Evolutionary conservation across 768 basidiomycete genomes (phyloP).

Genomic region (Tricholoma matsutake): DNA sequence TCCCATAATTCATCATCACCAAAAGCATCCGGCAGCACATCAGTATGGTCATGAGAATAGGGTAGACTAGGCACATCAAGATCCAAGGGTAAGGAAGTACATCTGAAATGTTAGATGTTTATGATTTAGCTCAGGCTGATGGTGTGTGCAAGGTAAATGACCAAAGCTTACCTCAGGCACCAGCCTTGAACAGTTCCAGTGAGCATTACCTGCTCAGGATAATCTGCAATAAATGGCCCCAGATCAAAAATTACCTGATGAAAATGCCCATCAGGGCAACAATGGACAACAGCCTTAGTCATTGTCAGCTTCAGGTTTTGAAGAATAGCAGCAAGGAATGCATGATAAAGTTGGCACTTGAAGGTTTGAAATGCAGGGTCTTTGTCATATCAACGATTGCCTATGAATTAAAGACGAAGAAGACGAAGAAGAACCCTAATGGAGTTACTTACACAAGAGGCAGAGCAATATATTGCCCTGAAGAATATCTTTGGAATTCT

Average conservation of each 20-base stretch:
- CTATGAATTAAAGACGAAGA: background rate
- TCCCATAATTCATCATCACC: background rate
- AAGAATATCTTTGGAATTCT: no score
- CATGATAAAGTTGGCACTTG: slow-evolving; percentile 7
- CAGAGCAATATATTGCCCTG: no score
- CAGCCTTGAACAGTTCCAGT: slow-evolving; percentile 11
- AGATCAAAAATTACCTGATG: slow-evolving; percentile 19
- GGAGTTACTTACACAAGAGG: background rate
- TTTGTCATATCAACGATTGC: background rate
- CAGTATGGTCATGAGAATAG: background rate
- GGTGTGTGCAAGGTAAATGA: no score
- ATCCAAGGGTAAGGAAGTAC: background rate
- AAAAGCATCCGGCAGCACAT: background rate
- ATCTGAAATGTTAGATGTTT: background rate
- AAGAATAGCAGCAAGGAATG: background rate
- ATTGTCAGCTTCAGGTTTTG: background rate
- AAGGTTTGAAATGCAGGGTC: background rate
- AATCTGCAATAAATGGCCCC: slow-evolving; percentile 14
- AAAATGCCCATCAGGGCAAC: slow-evolving; percentile 6
- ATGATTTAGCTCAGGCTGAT: background rate
- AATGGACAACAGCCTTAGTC: background rate
- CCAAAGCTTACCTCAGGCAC: slow-evolving; percentile 22
- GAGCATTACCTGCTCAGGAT: no score
- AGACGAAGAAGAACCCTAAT: background rate
- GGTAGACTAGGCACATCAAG: background rate